Percentiles rank a stretch among this genome's conserved stretches.
Evolutionary conservation across 2,329 filamentous ascomycete genomes (phyloP).

Genomic region (Plenodomus tracheiphilus): DNA sequence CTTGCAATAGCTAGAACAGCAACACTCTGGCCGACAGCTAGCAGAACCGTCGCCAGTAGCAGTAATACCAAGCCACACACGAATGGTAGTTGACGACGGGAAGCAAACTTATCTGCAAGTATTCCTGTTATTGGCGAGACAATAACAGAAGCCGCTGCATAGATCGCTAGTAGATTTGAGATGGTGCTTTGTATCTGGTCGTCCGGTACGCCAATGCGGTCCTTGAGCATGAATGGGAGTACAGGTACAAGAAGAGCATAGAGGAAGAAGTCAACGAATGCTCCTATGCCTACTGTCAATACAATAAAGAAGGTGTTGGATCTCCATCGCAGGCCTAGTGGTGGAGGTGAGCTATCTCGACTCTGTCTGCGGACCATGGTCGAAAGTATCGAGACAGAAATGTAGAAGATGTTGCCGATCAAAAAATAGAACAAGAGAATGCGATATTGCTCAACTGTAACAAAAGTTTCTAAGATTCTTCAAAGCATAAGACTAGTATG

Average conservation of each 20-base stretch:
- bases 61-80: slow-evolving; percentile 58
- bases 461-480: not conserved
- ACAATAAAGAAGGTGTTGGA: slow-evolving; percentile 63
- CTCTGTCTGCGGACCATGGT: slow-evolving; percentile 6
- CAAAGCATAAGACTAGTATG: not conserved
- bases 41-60: slow-evolving; percentile 57
- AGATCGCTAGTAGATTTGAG: slow-evolving; percentile 58
- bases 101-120: slow-evolving; percentile 56
- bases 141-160: slow-evolving; percentile 57
- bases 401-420: too few species aligned
- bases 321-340: slow-evolving; percentile 54
- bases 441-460: not conserved
- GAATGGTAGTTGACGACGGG: slow-evolving; percentile 61
- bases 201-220: slow-evolving; percentile 54
- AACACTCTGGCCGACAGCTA: slow-evolving; percentile 56
- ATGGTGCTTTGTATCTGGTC: slow-evolving; percentile 56
- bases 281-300: slow-evolving; percentile 58
- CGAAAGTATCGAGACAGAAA: not conserved
- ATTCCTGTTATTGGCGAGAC: slow-evolving; percentile 58
- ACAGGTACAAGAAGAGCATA: slow-evolving; percentile 64
- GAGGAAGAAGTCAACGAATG: slow-evolving; percentile 63
- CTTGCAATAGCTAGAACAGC: slow-evolving; percentile 56
- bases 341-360: slow-evolving; percentile 4
- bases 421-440: not conserved
- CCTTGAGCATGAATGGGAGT: slow-evolving; percentile 60